Base-by-base conservation (phyloP, 1,284 basidiomycete genomes). In the Moesziomyces aphidis region DNA sequence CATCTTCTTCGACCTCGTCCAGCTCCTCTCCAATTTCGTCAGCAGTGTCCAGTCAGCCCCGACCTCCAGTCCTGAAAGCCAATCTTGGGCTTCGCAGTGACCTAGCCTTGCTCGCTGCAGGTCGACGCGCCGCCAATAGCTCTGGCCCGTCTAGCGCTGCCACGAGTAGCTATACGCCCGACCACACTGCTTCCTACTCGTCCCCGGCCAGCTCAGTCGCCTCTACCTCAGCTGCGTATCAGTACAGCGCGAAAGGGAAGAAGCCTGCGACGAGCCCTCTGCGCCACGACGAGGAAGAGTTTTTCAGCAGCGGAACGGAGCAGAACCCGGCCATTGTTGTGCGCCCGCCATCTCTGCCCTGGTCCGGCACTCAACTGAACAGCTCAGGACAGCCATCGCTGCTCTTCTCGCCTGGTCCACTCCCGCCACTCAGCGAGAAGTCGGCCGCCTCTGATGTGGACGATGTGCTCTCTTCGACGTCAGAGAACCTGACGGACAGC, bases 391-490 rank as follows among this genome's bases (percentile, higher is more conserved):
- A 42, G 15, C 49, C 49, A 5, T 60, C 61, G 6, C 52, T 65
- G 5, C 42, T 65, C 9, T 51, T 46, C 39, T 26, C 47, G 9
- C 39, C 50, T 0, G 47, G 53, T n/a, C 62, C 59, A 2, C 50
- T 70, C 22, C 72, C 72, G 21, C 44, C 72, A 8, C 36, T 74
- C 13, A 70, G 59, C 50, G 72, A 70, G 23, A 64, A 58, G 23
- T 74, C 72, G 8, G 50, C 62, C 9, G 54, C 55, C 15, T 61
- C 72, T 9, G 72, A 66, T 43, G 19, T 47, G 2, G 66, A 65
- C 21, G 61, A 66, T 17, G 53, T 22, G 19, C 51, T 49, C 0
- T 65, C 68, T 10, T 63, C 57, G 0, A 17, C 61, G 0, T 63
- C 67, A 42, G 62, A 61, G 9, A 19, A 31, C 10, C 45, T 44